Evolutionary conservation across 495 filamentous ascomycete genomes (phyloP).

Genomic region (Rhypophila decipiens): DNA sequence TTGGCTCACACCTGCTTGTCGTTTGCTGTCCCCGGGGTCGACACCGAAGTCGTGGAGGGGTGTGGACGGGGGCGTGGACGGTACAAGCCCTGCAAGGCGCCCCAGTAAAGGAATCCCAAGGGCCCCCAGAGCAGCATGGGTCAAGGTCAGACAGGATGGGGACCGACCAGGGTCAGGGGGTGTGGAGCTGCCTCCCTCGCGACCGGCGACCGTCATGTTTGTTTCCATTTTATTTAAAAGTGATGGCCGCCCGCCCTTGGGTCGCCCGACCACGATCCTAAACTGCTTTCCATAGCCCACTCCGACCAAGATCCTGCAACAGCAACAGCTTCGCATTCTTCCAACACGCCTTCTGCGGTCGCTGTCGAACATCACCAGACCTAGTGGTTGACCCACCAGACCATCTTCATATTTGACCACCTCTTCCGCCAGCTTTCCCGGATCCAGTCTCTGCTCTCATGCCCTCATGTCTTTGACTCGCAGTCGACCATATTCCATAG

Average conservation of each 20-base stretch:
- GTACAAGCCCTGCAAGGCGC: no score
- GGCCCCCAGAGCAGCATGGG: neutral
- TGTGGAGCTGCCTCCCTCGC: slow-evolving; percentile 5
- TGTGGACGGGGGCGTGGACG: neutral
- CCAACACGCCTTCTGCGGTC: neutral
- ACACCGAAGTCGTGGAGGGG: no score
- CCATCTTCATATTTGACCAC: slow-evolving; percentile 10
- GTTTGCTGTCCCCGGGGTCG: neutral
- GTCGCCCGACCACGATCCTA: neutral
- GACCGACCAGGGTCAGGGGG: neutral
- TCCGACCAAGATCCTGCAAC: slow-evolving; percentile 1
- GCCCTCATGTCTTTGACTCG: slow-evolving; percentile 39
- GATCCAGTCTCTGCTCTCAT: slow-evolving; percentile 13
- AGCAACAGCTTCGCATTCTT: slow-evolving; percentile 6
- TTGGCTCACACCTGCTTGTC: neutral
- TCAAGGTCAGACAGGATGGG: neutral
- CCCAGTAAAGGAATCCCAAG: no score
- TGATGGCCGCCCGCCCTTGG: slow-evolving; percentile 4
- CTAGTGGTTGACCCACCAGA: neutral
- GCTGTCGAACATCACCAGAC: slow-evolving; percentile 1
- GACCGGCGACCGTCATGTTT: slow-evolving; percentile 7
- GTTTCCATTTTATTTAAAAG: slow-evolving; percentile 8
- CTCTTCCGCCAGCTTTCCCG: slow-evolving; percentile 3
- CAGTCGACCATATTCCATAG: slow-evolving; percentile 23
- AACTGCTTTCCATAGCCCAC: slow-evolving; percentile 3